Evolutionary conservation across 2,329 filamentous ascomycete species (phyloP).

Genomic region (Alternaria ventricosa): DNA sequence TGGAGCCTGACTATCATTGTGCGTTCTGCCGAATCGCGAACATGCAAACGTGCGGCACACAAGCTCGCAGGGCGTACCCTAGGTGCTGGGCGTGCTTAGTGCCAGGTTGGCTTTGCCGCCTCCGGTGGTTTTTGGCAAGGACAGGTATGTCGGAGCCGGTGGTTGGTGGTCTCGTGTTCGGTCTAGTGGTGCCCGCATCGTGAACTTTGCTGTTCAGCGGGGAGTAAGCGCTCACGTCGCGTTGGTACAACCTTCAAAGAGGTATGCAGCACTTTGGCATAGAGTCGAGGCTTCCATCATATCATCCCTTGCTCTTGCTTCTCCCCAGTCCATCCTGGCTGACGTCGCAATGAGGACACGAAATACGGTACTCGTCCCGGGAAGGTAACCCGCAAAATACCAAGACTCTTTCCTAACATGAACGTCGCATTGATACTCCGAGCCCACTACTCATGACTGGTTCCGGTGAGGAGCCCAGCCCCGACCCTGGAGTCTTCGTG

Average conservation of each 20-base stretch:
- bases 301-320: not conserved
- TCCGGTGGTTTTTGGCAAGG: constrained; percentile 1
- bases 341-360: not conserved
- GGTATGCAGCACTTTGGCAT: not conserved
- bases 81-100: constrained; percentile 23
- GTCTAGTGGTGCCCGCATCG: constrained; percentile 2
- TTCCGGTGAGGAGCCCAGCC: constrained; percentile 19
- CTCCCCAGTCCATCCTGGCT: not conserved
- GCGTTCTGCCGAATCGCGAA: not conserved
- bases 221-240: constrained; percentile 1
- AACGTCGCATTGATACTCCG: not conserved
- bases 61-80: constrained; percentile 10
- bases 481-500: constrained; percentile 13
- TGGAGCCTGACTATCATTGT: constrained; percentile 2
- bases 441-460: constrained; percentile 12
- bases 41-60: constrained; percentile 17
- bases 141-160: constrained; percentile 1
- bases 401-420: constrained; percentile 12
- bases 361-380: not conserved
- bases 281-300: not conserved
- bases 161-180: constrained; percentile 6
- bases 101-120: not conserved
- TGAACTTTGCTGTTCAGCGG: not conserved
- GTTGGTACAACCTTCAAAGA: not conserved
- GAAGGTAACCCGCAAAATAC: constrained; percentile 12